Evolutionary conservation across 345 rosid genomes (phyloP), one percentile per base, ranked within the genome.

Genomic region (Draba incana): DNA sequence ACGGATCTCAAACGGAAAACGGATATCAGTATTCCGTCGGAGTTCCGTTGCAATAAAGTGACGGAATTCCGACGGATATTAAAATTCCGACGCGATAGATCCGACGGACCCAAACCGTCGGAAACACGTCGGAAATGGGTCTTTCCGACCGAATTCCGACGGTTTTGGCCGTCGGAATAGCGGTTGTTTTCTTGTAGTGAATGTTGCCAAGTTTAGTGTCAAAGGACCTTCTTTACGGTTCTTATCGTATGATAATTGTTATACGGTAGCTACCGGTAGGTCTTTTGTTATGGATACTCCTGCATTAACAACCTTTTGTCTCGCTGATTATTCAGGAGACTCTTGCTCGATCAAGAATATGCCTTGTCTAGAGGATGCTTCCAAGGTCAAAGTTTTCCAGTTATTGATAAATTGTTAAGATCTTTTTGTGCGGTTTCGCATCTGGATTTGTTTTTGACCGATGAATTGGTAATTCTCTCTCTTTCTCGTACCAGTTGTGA

Each of bases 271-370:
- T 28, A 45, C 44, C 7, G 54, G 24, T 25, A 33, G 55, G 45
- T 67, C 11, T 55, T 45, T 55, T 24, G 63, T 55, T 67, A 35
- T 44, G 0, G 46, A 55, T 67, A 46, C 71, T 39, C 70, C 70
- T 3, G 59, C 41, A 41, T 27, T 65, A 65, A 10, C 2, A 27
- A 0, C 7, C 10, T 25, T 65, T 15, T 0, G 2, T 27, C 39
- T 65, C 12, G 8, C 0, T 5, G 63, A 67, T 37, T 9, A 1
- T 44, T 67, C 71, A 67, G 4, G 35, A 56, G 35, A 45, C 46
- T 51, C 60, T 39, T 28, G 2, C 12, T 27, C 28, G 16, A 11
- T 52, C 10, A 47, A 39, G 69, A 42, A 16, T 39, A 52, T 48
- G 52, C 52, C 52, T 48, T 48, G 52, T 20, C 52, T 48, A 8